Percentiles rank a stretch among this genome's conserved stretches.
These are phyloP conservation scores for Ogataea chonburiensis DNA, from an alignment of 805 yeast species.

Conservation along the genomic window DNA sequence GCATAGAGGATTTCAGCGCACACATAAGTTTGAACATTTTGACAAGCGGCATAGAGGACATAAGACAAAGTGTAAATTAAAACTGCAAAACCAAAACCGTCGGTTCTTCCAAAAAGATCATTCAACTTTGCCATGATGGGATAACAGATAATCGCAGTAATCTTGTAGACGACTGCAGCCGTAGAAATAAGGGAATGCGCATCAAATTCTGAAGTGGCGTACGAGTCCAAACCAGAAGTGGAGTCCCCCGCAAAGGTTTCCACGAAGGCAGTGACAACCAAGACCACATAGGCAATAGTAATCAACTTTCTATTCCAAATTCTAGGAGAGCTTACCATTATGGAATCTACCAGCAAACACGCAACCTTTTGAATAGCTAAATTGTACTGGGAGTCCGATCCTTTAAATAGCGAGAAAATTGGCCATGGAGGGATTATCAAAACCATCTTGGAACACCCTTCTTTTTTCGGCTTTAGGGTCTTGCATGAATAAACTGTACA, in stretches of 20 bases:
- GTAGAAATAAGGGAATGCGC: constrained; percentile 7
- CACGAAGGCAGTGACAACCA: constrained; percentile 5
- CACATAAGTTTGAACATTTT: constrained; percentile 4
- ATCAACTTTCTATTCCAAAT: neutral
- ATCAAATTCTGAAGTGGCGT: constrained; percentile 6
- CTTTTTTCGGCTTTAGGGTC: too few species aligned
- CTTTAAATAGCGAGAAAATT: too few species aligned
- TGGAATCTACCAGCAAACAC: too few species aligned
- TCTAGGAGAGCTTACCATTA: neutral
- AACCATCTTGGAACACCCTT: too few species aligned
- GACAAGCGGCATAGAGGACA: constrained; percentile 7
- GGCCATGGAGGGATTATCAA: too few species aligned
- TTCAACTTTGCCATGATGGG: constrained; percentile 8
- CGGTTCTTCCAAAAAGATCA: constrained; percentile 7
- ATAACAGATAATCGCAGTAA: constrained; percentile 5
- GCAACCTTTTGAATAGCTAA: too few species aligned
- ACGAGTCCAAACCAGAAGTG: constrained; percentile 6
- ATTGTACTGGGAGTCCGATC: too few species aligned
- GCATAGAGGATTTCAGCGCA: constrained; percentile 8
- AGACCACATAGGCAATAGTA: constrained; percentile 3
- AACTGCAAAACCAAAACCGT: constrained; percentile 6
- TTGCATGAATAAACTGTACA: too few species aligned
- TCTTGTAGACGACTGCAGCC: constrained; percentile 4
- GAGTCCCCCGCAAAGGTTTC: constrained; percentile 8
- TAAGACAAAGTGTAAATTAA: constrained; percentile 3